Evolutionary conservation across 768 basidiomycete species (phyloP).

Genomic region (Phylloporus arenicola): DNA sequence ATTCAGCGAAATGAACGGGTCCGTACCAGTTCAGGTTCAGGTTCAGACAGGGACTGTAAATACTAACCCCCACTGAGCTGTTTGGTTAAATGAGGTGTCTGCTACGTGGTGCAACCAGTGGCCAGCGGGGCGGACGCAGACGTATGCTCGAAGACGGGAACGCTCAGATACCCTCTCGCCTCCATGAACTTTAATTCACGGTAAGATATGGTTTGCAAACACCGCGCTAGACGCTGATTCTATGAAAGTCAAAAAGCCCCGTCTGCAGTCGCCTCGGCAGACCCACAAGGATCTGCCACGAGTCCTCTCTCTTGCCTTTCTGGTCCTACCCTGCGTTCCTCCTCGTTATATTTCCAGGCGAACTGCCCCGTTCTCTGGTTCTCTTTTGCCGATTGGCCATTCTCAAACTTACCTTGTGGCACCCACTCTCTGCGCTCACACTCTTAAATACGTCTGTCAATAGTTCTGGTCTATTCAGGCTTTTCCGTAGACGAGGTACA

Average conservation of each 20-base stretch:
- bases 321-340: conserved; percentile 27
- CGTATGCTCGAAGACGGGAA: conserved; percentile 9
- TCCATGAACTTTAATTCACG: conserved; percentile 29
- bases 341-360: conserved; percentile 34
- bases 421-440: conserved; percentile 24
- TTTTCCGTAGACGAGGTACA: conserved; percentile 32
- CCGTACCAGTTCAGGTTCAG: conserved; percentile 24
- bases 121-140: background rate
- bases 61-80: conserved; percentile 16
- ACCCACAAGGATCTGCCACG: conserved; percentile 19
- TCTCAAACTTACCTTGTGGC: conserved; percentile 36
- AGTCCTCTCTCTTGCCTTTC: conserved; percentile 24
- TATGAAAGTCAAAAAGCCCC: conserved; percentile 27
- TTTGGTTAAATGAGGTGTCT: background rate
- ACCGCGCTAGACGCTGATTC: conserved; percentile 28
- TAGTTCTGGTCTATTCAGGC: conserved; percentile 36
- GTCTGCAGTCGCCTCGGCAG: conserved; percentile 27
- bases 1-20: conserved; percentile 35
- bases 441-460: conserved; percentile 28
- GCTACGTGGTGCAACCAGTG: background rate
- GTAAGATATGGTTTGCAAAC: conserved; percentile 19
- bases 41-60: background rate
- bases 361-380: conserved; percentile 43
- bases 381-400: conserved; percentile 45
- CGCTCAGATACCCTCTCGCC: too few species aligned